phyloP scores from a whole-genome alignment of 257 asterid species.

The Gentiana macrophylla region DNA sequence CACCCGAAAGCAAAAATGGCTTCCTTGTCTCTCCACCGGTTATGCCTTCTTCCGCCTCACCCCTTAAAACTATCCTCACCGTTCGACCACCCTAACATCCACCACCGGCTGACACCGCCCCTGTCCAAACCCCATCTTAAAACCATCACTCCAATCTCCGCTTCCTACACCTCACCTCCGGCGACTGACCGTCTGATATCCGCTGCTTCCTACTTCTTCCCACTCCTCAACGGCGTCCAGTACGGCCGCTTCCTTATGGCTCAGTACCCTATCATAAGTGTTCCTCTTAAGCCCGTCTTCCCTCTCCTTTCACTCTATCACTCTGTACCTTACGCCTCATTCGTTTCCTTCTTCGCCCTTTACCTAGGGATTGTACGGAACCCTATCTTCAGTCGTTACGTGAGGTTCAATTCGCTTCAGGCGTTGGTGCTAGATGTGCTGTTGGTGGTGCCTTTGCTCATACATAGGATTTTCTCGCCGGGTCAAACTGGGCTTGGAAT shows the following conservation, averaged over 20 bases:
- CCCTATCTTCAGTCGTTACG: slow-evolving; percentile 56
- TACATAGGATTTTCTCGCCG: slow-evolving; percentile 68
- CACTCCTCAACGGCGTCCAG: slow-evolving; percentile 80
- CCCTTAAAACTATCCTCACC: slow-evolving; percentile 16
- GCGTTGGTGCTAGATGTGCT: slow-evolving; percentile 82
- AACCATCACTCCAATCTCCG: slow-evolving; percentile 16
- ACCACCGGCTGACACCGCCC: slow-evolving; percentile 5
- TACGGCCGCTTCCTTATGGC: slow-evolving; percentile 83
- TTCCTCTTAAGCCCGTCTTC: slow-evolving; percentile 67
- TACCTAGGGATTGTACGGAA: slow-evolving; percentile 70
- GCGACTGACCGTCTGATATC: slow-evolving; percentile 87
- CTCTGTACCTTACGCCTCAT: slow-evolving; percentile 77
- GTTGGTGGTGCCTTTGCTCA: slow-evolving; percentile 62
- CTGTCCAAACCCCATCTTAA: slow-evolving; percentile 4
- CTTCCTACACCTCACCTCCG: slow-evolving; percentile 50
- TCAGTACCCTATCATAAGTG: slow-evolving; percentile 53
- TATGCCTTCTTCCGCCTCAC: slow-evolving; percentile 25
- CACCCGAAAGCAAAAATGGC: slow-evolving; percentile 28
- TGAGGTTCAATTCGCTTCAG: slow-evolving; percentile 76
- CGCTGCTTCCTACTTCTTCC: slow-evolving; percentile 81
- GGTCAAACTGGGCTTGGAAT: slow-evolving; percentile 58
- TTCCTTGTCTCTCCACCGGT: slow-evolving; percentile 47
- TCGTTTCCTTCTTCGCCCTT: slow-evolving; percentile 74
- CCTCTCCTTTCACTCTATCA: slow-evolving; percentile 74
- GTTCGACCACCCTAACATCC: not conserved